Percentiles rank a stretch among this genome's conserved stretches.
These are phyloP conservation scores for Paramecium bursaria DNA, from an alignment of 73 alveolate species.

Conservation along the genomic window DNA sequence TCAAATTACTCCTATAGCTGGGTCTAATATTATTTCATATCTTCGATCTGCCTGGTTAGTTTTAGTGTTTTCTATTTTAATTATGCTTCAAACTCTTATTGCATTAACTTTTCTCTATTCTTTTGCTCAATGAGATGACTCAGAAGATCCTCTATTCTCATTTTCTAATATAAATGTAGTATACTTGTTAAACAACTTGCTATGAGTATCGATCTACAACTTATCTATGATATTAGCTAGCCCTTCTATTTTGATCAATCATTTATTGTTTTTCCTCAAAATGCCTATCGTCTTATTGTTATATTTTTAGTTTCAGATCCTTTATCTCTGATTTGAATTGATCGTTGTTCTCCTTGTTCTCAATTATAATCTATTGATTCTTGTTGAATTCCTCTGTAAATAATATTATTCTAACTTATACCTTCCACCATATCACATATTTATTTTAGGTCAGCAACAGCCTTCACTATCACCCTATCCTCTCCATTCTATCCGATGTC, in stretches of 20 bases:
- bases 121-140: neutral
- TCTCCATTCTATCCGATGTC: slow-evolving; percentile 59
- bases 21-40: neutral
- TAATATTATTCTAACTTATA: neutral
- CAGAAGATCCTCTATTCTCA: slow-evolving; percentile 29
- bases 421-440: slow-evolving; percentile 57
- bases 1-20: slow-evolving; percentile 8
- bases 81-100: neutral
- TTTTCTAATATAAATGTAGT: neutral
- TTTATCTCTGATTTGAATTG: neutral
- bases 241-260: slow-evolving; percentile 28
- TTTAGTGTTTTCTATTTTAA: neutral
- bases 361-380: neutral
- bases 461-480: slow-evolving; percentile 29
- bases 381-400: slow-evolving; percentile 14
- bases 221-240: slow-evolving; percentile 18
- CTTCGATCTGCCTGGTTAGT: neutral
- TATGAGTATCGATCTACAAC: neutral
- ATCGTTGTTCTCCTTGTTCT: neutral
- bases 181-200: neutral
- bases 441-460: slow-evolving; percentile 43
- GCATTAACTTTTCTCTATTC: neutral
- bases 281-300: neutral
- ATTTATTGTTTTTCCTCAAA: slow-evolving; percentile 38
- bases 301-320: neutral